A percentile compares a stretch with the other conserved stretches of the same genome.
These are phyloP conservation scores for Trametes versicolor DNA, from an alignment of 1,284 basidiomycete species.

Conservation along the genomic window DNA sequence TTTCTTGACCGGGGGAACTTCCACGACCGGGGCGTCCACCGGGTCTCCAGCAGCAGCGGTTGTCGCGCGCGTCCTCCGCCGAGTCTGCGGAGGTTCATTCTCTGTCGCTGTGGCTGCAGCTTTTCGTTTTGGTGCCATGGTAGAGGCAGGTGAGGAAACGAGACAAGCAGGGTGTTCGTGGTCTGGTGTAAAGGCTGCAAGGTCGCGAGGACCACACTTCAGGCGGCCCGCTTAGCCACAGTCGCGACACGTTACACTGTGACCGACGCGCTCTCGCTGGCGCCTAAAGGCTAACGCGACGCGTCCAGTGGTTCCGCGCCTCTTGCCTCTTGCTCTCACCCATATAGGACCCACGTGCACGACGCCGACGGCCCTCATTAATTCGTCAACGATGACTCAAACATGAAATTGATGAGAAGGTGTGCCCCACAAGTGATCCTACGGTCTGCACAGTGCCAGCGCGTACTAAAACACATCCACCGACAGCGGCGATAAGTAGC, in stretches of 20 bases:
- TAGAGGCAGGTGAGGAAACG: background rate
- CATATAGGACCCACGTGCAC: background rate
- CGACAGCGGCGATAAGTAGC: too few species aligned
- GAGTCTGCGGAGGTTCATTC: conserved; percentile 29
- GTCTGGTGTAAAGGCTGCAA: background rate
- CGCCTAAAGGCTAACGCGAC: background rate
- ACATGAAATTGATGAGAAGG: too few species aligned
- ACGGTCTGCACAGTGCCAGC: too few species aligned
- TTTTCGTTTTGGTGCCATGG: conserved; percentile 63
- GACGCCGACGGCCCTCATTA: too few species aligned
- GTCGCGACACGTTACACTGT: conserved; percentile 17
- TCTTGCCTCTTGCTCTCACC: background rate
- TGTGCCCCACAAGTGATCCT: too few species aligned
- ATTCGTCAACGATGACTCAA: too few species aligned
- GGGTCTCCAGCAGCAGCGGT: conserved; percentile 5
- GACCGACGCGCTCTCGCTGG: conserved; percentile 5
- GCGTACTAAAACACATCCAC: too few species aligned
- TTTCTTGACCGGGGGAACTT: conserved; percentile 18
- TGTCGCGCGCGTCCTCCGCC: conserved; percentile 39
- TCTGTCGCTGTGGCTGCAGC: conserved; percentile 35
- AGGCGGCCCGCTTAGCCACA: conserved; percentile 9
- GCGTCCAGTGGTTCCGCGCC: background rate
- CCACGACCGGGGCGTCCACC: background rate
- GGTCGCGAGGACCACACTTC: background rate
- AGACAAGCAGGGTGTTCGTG: background rate